Evolutionary conservation across 108 stramenopile genomes (phyloP).

Genomic region (Chaetoceros tenuissimus): DNA sequence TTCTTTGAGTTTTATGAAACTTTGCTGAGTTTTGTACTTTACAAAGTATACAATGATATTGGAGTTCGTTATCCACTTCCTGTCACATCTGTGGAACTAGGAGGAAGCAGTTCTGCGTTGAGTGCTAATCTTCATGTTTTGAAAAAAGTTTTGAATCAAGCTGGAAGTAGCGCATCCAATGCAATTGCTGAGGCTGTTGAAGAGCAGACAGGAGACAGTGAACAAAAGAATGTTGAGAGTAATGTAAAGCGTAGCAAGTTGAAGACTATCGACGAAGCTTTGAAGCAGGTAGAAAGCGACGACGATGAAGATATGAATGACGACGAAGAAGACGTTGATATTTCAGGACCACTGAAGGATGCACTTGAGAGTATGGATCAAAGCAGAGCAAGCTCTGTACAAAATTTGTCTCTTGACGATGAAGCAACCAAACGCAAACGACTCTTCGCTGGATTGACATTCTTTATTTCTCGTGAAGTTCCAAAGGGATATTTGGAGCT

Average conservation of each 20-base stretch:
- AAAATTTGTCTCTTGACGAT: constrained; percentile 32
- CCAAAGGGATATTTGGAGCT: constrained; percentile 91
- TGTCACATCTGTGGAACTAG: constrained; percentile 17
- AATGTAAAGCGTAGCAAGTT: constrained; percentile 14
- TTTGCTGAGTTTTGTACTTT: constrained; percentile 89
- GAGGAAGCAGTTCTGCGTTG: constrained; percentile 59
- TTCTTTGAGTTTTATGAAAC: constrained; percentile 99
- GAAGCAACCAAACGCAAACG: constrained; percentile 64
- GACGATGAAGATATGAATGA: constrained; percentile 41
- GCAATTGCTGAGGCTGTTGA: constrained; percentile 53
- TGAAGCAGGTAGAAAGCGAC: constrained; percentile 46
- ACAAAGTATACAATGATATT: constrained; percentile 86
- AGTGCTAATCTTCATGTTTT: constrained; percentile 56
- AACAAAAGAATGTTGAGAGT: constrained; percentile 6
- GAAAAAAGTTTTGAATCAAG: constrained; percentile 44
- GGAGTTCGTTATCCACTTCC: constrained; percentile 87
- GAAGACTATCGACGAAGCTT: constrained; percentile 55
- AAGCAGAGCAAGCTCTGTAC: constrained; percentile 19
- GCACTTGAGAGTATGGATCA: constrained; percentile 69
- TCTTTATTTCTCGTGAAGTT: constrained; percentile 92
- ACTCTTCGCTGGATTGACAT: constrained; percentile 74
- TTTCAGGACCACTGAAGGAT: constrained; percentile 67
- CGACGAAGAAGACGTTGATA: constrained; percentile 60
- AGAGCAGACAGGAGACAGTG: constrained; percentile 13
- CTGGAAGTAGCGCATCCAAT: constrained; percentile 48